phyloP scores from a whole-genome alignment of 2,329 filamentous ascomycete genomes.

The Fusarium xyrophilum region DNA sequence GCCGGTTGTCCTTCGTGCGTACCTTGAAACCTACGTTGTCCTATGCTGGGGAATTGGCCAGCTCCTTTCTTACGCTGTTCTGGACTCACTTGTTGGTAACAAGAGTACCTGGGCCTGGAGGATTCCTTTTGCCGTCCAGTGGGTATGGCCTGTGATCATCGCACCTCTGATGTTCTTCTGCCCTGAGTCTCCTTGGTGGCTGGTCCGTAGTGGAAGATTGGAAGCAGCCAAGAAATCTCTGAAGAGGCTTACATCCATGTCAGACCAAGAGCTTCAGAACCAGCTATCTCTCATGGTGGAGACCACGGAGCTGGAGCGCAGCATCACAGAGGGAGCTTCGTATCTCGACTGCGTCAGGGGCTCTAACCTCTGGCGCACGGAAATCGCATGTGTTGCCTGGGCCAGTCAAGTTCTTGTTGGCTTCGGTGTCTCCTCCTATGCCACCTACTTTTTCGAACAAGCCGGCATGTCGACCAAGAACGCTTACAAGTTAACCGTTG shows the following conservation, averaged over 20 bases:
- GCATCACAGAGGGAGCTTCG: neutral
- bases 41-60: constrained; percentile 53
- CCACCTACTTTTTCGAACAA: neutral
- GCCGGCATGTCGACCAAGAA: neutral
- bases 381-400: constrained; percentile 47
- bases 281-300: constrained; percentile 52
- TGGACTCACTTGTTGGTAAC: neutral
- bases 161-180: constrained; percentile 40
- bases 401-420: neutral
- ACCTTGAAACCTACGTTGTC: constrained; percentile 52
- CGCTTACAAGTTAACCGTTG: neutral
- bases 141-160: constrained; percentile 45
- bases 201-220: constrained; percentile 33
- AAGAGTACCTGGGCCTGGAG: constrained; percentile 46
- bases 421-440: neutral
- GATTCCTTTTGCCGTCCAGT: constrained; percentile 49
- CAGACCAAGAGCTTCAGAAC: neutral
- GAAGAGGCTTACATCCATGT: neutral
- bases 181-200: constrained; percentile 48
- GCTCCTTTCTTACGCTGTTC: constrained; percentile 47
- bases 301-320: constrained; percentile 43
- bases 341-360: constrained; percentile 51
- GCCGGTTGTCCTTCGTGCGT: constrained; percentile 50
- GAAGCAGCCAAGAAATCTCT: neutral
- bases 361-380: constrained; percentile 50